Conservation (phyloP, 768 basidiomycete species). For the Ramaria rubella region DNA sequence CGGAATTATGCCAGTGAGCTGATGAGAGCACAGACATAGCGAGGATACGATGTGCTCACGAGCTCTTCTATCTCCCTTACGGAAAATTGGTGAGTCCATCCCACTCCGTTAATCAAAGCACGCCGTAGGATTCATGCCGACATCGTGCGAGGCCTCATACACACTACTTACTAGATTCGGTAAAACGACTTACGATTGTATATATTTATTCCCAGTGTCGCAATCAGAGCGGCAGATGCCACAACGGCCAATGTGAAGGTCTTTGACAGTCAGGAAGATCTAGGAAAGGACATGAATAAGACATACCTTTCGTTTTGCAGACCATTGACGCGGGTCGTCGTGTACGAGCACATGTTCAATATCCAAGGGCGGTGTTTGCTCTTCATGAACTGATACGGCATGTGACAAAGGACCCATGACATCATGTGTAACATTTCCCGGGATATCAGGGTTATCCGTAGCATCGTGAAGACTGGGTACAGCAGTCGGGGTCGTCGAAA, state of each 20-base stretch:
- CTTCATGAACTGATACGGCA: not conserved
- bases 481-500: conserved; percentile 5
- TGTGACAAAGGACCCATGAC: not conserved
- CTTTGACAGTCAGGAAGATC: conserved; percentile 24
- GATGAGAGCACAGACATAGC: too few species aligned
- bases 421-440: not conserved
- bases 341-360: conserved; percentile 37
- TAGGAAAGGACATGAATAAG: not conserved
- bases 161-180: not conserved
- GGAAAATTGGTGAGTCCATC: too few species aligned
- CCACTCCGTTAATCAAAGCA: not conserved
- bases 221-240: conserved; percentile 48
- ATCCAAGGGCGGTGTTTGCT: conserved; percentile 16
- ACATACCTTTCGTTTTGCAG: conserved; percentile 45
- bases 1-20: too few species aligned
- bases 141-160: not conserved
- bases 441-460: not conserved
- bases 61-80: too few species aligned
- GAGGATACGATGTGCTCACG: not conserved
- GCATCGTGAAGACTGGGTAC: conserved; percentile 4
- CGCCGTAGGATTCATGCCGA: not conserved
- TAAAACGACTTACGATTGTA: conserved; percentile 49
- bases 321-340: conserved; percentile 61
- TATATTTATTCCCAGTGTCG: conserved; percentile 51
- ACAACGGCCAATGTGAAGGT: conserved; percentile 22